Evolutionary conservation across 2,329 filamentous ascomycete species (phyloP), one percentile per base, ranked within the genome.

Genomic region (Fusarium sp.): DNA sequence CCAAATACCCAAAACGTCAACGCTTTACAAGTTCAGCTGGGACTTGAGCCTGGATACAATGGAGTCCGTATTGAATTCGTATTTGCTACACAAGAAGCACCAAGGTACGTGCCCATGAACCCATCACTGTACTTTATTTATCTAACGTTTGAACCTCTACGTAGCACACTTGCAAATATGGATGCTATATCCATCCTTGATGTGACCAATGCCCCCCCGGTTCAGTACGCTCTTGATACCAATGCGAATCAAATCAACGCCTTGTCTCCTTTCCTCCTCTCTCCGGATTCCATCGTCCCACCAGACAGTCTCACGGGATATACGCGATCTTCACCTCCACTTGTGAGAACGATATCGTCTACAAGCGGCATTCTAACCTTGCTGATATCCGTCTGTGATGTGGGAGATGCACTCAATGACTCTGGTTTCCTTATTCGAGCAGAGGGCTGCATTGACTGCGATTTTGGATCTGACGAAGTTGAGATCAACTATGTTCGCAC

Each of bases 311-410:
- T 47, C 13, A 47, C 26, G 0, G 44, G 44, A 9, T 47, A 30
- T 7, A 47, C 20, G 6, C 13, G 44, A 12, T 47, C 26, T 14
- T 47, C 20, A 4, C 44, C 44, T 16, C 44, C 20, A 7, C 44
- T 47, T 12, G 44, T 47, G 20, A 47, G 44, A 15, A 47, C 44
- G 20, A 30, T 47, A 30, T 14, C 20, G 4, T 13, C 26, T 15
- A 2, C n/a, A 18, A 10, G 14, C 5, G 7, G 44, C 15, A 0
- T 4, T 14, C 4, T 30, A 26, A 0, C 4, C 14, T 22, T 47
- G 9, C 3, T 30, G 6, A 22, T 47, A 30, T 47, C 44, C 14
- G 44, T 30, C 20, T 47, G 26, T 30, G 44, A 47, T 20, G 44
- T 30, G 5, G 44, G 26, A 22, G 44, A 47, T 22, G 26, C 26